These are phyloP conservation scores for Telopea speciosissima DNA, from an alignment of 177 flowering plant genomes.

Conservation along the genomic window DNA sequence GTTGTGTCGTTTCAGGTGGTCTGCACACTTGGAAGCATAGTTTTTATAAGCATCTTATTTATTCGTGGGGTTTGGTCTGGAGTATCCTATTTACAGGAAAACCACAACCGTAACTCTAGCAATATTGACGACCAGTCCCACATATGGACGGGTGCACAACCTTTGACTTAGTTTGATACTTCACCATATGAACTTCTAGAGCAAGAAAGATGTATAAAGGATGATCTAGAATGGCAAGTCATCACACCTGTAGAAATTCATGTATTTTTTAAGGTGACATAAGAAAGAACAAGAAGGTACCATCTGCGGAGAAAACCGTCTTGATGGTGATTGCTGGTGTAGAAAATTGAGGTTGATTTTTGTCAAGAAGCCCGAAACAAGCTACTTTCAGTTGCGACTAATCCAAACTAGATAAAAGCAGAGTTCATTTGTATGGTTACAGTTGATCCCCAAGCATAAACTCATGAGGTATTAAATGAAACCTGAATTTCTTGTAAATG, in stretches of 20 bases:
- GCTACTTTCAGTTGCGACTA: neutral
- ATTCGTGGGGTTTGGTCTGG: slow-evolving; percentile 74
- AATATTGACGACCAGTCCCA: slow-evolving; percentile 34
- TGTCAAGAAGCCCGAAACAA: neutral
- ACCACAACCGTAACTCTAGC: slow-evolving; percentile 24
- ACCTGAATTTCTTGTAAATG: neutral
- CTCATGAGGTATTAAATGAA: neutral
- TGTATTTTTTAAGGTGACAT: too few relatives aligned
- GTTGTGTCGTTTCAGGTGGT: slow-evolving; percentile 41
- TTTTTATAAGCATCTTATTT: slow-evolving; percentile 70
- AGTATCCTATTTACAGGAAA: slow-evolving; percentile 53
- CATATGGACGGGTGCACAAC: slow-evolving; percentile 55
- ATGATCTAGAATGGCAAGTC: slow-evolving; percentile 4
- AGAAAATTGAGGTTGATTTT: neutral
- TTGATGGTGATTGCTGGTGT: neutral
- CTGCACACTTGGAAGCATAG: slow-evolving; percentile 73
- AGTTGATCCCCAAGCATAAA: neutral
- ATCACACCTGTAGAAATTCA: neutral
- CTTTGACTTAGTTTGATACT: slow-evolving; percentile 33
- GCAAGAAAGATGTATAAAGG: neutral
- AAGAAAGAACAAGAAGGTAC: neutral
- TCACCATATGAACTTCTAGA: neutral
- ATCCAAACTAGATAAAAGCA: neutral
- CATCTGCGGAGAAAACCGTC: neutral
- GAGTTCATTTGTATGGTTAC: neutral